A percentile compares a stretch with the other conserved stretches of the same genome.
Conservation (phyloP, 73 alveolate genomes). For the Paramecium primaurelia region DNA sequence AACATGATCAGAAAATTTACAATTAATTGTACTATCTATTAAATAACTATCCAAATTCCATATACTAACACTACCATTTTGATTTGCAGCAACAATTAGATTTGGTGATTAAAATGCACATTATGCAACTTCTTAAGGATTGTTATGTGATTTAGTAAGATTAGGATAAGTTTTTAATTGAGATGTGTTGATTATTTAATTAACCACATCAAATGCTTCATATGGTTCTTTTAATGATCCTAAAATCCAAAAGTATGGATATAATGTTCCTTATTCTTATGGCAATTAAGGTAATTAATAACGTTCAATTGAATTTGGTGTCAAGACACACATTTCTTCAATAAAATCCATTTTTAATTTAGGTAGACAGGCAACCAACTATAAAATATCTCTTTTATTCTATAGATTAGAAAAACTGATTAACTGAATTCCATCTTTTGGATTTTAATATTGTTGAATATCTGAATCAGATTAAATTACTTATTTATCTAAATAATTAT, state of each 20-base stretch:
- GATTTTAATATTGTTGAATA: not conserved
- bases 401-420: not conserved
- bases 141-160: not conserved
- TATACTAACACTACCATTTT: not conserved
- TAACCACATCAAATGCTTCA: slow-evolving; percentile 48
- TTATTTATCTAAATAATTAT: not conserved
- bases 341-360: not conserved
- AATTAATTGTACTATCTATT: not conserved
- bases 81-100: slow-evolving; percentile 14
- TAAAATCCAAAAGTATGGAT: slow-evolving; percentile 19
- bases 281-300: not conserved
- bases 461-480: not conserved
- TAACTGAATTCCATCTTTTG: not conserved
- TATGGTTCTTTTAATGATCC: slow-evolving; percentile 41
- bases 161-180: not conserved
- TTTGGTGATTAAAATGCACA: slow-evolving; percentile 27
- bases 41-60: not conserved
- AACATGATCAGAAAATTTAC: not conserved
- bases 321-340: not conserved
- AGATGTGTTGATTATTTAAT: not conserved
- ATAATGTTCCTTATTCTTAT: not conserved
- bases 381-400: not conserved
- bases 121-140: not conserved
- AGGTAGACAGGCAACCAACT: slow-evolving; percentile 18
- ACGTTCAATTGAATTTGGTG: not conserved